These are phyloP conservation scores for Micractinium sp. DNA, from an alignment of 139 green algal species.

Conservation along the genomic window DNA sequence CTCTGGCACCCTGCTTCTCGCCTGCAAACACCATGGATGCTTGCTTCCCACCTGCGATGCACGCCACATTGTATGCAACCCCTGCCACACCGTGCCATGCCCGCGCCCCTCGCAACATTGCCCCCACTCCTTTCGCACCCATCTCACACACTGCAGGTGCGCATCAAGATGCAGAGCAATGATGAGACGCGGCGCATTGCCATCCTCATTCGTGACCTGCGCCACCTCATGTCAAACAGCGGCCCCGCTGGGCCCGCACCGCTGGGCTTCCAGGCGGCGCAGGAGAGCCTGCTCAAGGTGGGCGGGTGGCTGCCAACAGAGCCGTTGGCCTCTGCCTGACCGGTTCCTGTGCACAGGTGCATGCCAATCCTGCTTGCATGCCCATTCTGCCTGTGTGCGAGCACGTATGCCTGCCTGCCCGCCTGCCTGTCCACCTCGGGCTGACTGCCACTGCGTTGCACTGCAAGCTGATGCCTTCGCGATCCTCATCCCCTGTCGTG, in stretches of 20 bases:
- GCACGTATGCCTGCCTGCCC: no score
- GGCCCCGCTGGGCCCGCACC: background rate
- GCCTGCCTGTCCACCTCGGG: no score
- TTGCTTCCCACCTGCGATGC: no score
- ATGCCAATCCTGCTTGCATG: no score
- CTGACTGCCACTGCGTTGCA: background rate
- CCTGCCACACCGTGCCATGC: no score
- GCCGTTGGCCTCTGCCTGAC: no score
- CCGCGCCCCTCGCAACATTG: no score
- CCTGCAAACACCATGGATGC: no score
- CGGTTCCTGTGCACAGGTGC: no score
- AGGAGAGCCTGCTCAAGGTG: slow-evolving; percentile 5
- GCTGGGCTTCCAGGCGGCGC: background rate
- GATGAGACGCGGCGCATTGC: background rate
- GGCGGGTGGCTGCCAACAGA: no score
- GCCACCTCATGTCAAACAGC: background rate
- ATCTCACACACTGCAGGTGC: background rate
- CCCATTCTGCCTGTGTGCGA: no score
- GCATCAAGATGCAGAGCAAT: background rate
- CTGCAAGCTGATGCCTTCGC: background rate
- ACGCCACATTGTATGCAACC: no score
- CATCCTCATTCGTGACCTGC: background rate
- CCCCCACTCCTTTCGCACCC: background rate
- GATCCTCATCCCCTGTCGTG: background rate
- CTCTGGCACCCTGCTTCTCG: background rate